These are phyloP conservation scores for Alternaria tenuissima DNA, from an alignment of 2,329 filamentous ascomycete species.

Conservation along the genomic window DNA sequence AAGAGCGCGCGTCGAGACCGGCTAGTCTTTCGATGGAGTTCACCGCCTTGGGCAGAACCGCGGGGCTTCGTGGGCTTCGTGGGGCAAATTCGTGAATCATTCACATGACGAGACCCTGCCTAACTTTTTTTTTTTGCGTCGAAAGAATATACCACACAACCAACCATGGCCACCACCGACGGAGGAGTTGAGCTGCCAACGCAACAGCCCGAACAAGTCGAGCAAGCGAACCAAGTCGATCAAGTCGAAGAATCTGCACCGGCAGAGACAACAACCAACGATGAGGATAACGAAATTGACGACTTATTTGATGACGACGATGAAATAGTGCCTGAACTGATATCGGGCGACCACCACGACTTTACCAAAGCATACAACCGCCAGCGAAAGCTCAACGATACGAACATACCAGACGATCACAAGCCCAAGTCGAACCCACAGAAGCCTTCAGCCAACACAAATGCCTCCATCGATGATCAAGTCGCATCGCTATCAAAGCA, in stretches of 20 bases:
- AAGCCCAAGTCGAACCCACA: slow-evolving; percentile 76
- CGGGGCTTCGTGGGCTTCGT: no score
- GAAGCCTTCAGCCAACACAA: slow-evolving; percentile 76
- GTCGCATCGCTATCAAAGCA: slow-evolving; percentile 84
- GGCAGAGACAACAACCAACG: slow-evolving; percentile 37
- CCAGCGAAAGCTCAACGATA: slow-evolving; percentile 72
- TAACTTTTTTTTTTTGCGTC: background rate
- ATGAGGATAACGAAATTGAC: slow-evolving; percentile 69
- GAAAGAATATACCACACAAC: background rate
- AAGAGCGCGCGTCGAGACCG: background rate
- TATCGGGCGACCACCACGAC: slow-evolving; percentile 69
- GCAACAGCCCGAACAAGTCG: slow-evolving; percentile 14
- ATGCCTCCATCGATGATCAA: slow-evolving; percentile 84
- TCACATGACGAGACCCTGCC: background rate
- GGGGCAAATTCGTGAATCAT: background rate
- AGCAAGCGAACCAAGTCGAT: slow-evolving; percentile 11
- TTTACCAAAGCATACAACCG: slow-evolving; percentile 90
- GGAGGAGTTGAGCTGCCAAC: slow-evolving; percentile 10
- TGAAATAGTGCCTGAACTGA: slow-evolving; percentile 64
- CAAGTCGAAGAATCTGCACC: slow-evolving; percentile 11
- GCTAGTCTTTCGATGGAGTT: background rate
- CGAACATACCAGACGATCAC: slow-evolving; percentile 58
- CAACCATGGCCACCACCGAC: slow-evolving; percentile 26
- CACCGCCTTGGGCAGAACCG: slow-evolving; percentile 15
- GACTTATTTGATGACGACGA: slow-evolving; percentile 67